A percentile compares a stretch with the other conserved stretches of the same genome.
Conservation (phyloP, 768 basidiomycete species). For the Kwoniella pini region DNA sequence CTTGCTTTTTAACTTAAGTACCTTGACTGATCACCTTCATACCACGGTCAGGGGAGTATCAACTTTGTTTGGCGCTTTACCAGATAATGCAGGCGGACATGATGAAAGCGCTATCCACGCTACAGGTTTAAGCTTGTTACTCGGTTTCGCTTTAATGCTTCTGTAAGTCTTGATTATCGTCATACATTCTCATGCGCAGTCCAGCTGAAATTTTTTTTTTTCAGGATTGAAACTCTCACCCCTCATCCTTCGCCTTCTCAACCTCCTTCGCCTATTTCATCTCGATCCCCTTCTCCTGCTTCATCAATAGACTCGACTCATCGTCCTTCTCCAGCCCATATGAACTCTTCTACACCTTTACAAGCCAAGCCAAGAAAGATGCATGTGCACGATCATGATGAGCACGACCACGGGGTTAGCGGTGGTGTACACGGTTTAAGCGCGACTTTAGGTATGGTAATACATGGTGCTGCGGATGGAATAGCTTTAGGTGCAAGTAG, state of each 20-base stretch:
- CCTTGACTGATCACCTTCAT: not conserved
- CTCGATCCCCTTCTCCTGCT: constrained; percentile 15
- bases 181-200: not conserved
- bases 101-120: constrained; percentile 33
- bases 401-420: constrained; percentile 18
- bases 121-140: constrained; percentile 51
- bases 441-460: constrained; percentile 77
- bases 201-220: too few species aligned
- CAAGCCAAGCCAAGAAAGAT: constrained; percentile 34
- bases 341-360: constrained; percentile 39
- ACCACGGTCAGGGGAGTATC: constrained; percentile 40
- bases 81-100: constrained; percentile 28
- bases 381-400: constrained; percentile 33
- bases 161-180: constrained; percentile 53
- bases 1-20: not conserved
- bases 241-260: constrained; percentile 47
- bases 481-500: constrained; percentile 77
- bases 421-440: constrained; percentile 61
- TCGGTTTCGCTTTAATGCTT: constrained; percentile 55
- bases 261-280: constrained; percentile 31
- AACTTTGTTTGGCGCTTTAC: constrained; percentile 44
- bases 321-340: constrained; percentile 25
- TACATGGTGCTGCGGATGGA: constrained; percentile 89
- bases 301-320: constrained; percentile 21
- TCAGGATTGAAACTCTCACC: constrained; percentile 46